Base-by-base conservation (phyloP, 179 eudicot genomes). In the Spinacia oleracea region DNA sequence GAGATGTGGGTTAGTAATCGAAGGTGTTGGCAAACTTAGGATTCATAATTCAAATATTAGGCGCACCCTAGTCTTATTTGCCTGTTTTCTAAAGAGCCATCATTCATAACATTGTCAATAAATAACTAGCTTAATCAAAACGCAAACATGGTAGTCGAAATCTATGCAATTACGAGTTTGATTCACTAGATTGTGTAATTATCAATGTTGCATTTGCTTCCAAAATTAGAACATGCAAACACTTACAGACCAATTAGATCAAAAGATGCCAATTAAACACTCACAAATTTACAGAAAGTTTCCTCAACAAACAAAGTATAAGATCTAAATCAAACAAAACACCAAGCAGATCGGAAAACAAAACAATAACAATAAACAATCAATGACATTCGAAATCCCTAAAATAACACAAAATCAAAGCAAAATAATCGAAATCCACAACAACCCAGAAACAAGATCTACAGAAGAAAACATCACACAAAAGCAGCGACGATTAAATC, bases 291-390 rank as follows among this genome's bases (percentile, higher is more conserved):
- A 60, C 0, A 71, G 6, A 71, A 58, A 21, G 1, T 25, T 14
- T 11, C 14, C 29, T 12, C 4, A 4, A 76, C 10, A 53, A 35
- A 11, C n/a, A 16, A 53, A 63, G 18, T 9, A 50, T n/a, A 66
- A 77, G 80, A 77, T 77, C 80, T 51, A 77, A 63, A 27, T 20
- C 7, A 77, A 50, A 27, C 15, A 6, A 65, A 76, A 20, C 31
- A 65, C 12, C 29, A 67, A 48, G n/a, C 50, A 51, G 50, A 77
- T 51, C 73, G 43, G 21, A 4, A 4, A 32, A 77, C 74, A 67
- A 3, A 35, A 35, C n/a, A n/a, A n/a, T n/a, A n/a, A n/a, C n/a
- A n/a, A n/a, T n/a, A 46, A 42, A 5, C 23, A 40, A 55, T 25
- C 14, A 42, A 60, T 60, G 16, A 40, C 72, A 68, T 68, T 68